A percentile compares a stretch with the other conserved stretches of the same genome.
These are phyloP conservation scores for Tuber umbilicatum DNA, from an alignment of 495 filamentous ascomycete species.

Conservation along the genomic window DNA sequence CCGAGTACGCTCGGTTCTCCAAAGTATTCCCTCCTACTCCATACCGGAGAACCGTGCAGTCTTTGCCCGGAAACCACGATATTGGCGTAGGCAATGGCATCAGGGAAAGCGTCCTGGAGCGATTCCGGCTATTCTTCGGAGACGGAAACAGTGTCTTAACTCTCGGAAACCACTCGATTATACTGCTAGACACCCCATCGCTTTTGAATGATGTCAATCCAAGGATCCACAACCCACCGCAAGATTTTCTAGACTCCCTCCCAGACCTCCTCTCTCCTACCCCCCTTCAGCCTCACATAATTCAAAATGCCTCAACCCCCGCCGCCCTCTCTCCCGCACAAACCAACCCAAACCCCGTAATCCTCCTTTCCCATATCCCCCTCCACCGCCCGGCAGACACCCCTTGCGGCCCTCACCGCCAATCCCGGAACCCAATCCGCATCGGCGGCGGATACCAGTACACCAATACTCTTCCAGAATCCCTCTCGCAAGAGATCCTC, in stretches of 20 bases:
- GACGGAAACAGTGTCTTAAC: slow-evolving; percentile 78
- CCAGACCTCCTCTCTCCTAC: not conserved
- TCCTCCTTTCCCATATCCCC: slow-evolving; percentile 82
- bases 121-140: slow-evolving; percentile 83
- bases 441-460: slow-evolving; percentile 80
- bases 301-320: not conserved
- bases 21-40: slow-evolving; percentile 67
- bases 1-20: slow-evolving; percentile 70
- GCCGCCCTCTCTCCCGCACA: not conserved
- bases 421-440: slow-evolving; percentile 71
- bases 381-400: slow-evolving; percentile 71
- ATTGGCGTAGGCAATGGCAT: slow-evolving; percentile 79
- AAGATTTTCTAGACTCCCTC: slow-evolving; percentile 64
- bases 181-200: slow-evolving; percentile 78
- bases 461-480: slow-evolving; percentile 77
- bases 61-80: slow-evolving; percentile 88
- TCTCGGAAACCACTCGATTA: slow-evolving; percentile 88
- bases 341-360: slow-evolving; percentile 43
- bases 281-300: not conserved
- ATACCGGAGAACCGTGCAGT: slow-evolving; percentile 64
- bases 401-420: slow-evolving; percentile 77
- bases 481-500: slow-evolving; percentile 63
- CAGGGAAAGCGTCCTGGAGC: slow-evolving; percentile 65
- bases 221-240: slow-evolving; percentile 63
- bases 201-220: slow-evolving; percentile 53